Evolutionary conservation across 768 basidiomycete genomes (phyloP).

Genomic region (Tephrocybe sp.): DNA sequence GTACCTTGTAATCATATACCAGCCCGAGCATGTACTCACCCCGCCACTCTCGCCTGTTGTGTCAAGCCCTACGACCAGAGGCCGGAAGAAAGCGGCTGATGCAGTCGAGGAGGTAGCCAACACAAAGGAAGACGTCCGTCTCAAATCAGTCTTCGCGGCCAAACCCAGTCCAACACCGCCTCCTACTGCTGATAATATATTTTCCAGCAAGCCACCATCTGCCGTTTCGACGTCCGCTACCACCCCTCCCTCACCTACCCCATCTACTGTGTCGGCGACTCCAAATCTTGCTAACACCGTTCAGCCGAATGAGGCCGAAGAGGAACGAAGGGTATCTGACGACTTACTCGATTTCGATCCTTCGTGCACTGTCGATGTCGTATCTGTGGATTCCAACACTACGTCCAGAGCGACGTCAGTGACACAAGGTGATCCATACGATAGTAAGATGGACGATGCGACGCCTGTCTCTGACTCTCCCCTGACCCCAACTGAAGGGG

Average conservation of each 20-base stretch:
- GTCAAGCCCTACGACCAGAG: slow-evolving; percentile 12
- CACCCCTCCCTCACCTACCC: slow-evolving; percentile 1
- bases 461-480: slow-evolving; percentile 8
- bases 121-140: no score
- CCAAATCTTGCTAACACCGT: slow-evolving; percentile 1
- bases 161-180: slow-evolving; percentile 1
- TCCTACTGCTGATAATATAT: not conserved
- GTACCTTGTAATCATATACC: slow-evolving; percentile 94
- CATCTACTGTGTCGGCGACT: not conserved
- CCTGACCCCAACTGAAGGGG: not conserved
- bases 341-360: slow-evolving; percentile 27
- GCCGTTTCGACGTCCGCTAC: not conserved
- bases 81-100: slow-evolving; percentile 4
- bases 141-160: slow-evolving; percentile 5
- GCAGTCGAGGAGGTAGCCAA: no score
- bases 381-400: slow-evolving; percentile 7
- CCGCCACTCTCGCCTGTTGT: slow-evolving; percentile 28
- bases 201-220: slow-evolving; percentile 2
- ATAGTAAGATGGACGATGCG: not conserved
- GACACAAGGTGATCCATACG: no score
- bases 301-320: slow-evolving; percentile 30
- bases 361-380: slow-evolving; percentile 25
- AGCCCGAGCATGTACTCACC: slow-evolving; percentile 66
- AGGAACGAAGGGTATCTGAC: slow-evolving; percentile 22
- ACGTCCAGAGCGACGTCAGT: slow-evolving; percentile 5